Evolutionary conservation across 2,329 filamentous ascomycete species (phyloP), one percentile per base, ranked within the genome.

Genomic region (Beauveria asiatica): DNA sequence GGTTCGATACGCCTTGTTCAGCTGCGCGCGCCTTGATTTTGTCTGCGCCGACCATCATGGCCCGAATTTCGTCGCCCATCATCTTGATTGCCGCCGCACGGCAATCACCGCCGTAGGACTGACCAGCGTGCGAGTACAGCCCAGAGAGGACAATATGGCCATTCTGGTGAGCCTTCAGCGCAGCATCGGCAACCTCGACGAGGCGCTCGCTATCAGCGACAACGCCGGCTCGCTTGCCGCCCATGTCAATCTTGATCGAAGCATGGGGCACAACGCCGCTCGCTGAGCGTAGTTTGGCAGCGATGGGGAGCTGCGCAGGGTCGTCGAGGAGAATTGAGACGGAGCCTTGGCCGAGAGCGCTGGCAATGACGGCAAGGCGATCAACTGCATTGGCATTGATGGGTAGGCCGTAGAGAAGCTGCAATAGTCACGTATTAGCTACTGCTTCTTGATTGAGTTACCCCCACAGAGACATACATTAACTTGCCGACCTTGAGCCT

Each of bases 221-320:
- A 0, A 91, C 78, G 21, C 90, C 90, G 0, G 89, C 88, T 17
- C 90, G 85, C 67, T 84, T 79, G 65, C 84, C 84, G 11, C 88
- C 88, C 55, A 88, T 85, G 69, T 93, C 88, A 44, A 93, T 82
- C 67, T 92, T 92, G 67, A 92, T 75, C 67, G 86, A 89, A 16
- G 89, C 75, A 0, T 76, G 77, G 3, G 85, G 81, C 1, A 74
- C 70, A 51, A 75, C 73, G 17, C 78, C 80, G 1, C 77, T 75
- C 1, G 73, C 66, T 3, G 70, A 67, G 45, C 76, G 73, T 6
- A 79, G 68, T 0, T 74, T 67, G n/a, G 83, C 71, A 6, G 78
- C 72, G 42, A 72, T 64, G 1, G 76, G 69, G 2, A 90, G 70
- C 69, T 90, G 87, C 11, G 78, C 76, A 0, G 79, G 74, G 69